phyloP scores from a whole-genome alignment of 2,329 filamentous ascomycete genomes.

The Fusarium annulatum region DNA sequence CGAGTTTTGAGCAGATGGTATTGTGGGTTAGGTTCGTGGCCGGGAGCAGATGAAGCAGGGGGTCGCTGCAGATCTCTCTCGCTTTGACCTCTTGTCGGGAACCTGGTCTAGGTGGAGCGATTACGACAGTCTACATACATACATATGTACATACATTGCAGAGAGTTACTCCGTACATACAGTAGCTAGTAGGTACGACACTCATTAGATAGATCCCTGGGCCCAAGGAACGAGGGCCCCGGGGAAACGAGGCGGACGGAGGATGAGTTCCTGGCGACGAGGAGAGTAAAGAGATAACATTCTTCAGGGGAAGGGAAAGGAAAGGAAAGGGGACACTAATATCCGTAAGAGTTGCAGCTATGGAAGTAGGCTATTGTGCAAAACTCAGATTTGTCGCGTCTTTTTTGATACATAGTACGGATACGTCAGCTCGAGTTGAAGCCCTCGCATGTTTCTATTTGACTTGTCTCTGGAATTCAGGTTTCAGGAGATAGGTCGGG shows the following conservation, averaged over 20 bases:
- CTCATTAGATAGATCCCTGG: background rate
- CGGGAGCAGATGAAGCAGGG: background rate
- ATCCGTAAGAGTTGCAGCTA: background rate
- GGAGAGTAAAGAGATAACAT: background rate
- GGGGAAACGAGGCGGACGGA: conserved; percentile 1
- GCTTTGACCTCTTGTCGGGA: conserved; percentile 12
- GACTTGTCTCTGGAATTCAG: background rate
- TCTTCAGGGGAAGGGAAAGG: background rate
- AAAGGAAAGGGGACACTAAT: background rate
- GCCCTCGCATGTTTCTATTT: conserved; percentile 11
- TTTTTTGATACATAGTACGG: background rate
- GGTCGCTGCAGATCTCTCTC: conserved; percentile 32
- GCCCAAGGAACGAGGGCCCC: background rate
- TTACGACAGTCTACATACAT: background rate
- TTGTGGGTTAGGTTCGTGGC: background rate
- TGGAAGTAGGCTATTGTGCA: background rate
- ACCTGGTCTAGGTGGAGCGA: background rate
- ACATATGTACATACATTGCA: background rate
- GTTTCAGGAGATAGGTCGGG: background rate
- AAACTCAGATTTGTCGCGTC: background rate
- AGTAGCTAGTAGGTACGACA: background rate
- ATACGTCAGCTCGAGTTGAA: background rate
- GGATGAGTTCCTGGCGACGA: background rate
- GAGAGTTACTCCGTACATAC: background rate
- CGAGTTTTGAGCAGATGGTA: conserved; percentile 3